These are phyloP conservation scores for Picochlorum sp. DNA, from an alignment of 139 green algal genomes.

Conservation along the genomic window DNA sequence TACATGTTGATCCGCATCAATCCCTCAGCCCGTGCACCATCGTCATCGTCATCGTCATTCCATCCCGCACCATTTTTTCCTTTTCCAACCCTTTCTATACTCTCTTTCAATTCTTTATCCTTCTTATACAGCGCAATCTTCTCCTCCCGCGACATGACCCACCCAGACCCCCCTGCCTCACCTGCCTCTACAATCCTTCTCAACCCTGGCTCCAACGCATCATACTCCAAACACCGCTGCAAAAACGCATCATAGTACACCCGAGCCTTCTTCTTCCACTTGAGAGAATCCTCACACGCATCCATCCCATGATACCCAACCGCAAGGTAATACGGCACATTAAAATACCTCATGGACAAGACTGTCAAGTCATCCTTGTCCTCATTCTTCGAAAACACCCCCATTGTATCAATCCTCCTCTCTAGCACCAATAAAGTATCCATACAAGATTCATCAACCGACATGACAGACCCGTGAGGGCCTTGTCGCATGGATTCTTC, in stretches of 20 bases:
- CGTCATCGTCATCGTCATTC: constrained; percentile 36
- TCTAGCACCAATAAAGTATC: too few relatives aligned
- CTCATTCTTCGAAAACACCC: constrained; percentile 68
- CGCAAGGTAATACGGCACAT: constrained; percentile 35
- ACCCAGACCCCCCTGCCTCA: too few relatives aligned
- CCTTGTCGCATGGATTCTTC: too few relatives aligned
- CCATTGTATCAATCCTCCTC: constrained; percentile 1
- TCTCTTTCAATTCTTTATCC: constrained; percentile 30
- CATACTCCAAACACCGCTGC: constrained; percentile 8
- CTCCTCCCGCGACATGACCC: constrained; percentile 6
- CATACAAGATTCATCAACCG: too few relatives aligned
- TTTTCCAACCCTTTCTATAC: constrained; percentile 2
- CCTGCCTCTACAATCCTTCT: background rate
- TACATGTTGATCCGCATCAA: constrained; percentile 35
- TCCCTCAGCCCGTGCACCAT: constrained; percentile 40
- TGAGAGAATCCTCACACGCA: background rate
- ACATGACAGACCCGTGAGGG: too few relatives aligned
- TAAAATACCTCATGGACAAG: constrained; percentile 49
- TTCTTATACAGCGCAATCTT: constrained; percentile 59
- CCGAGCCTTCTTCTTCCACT: background rate
- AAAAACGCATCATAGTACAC: constrained; percentile 11
- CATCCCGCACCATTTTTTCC: constrained; percentile 8
- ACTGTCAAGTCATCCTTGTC: constrained; percentile 62
- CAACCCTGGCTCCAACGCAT: constrained; percentile 46
- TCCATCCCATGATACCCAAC: constrained; percentile 16